Percentiles rank a stretch among this genome's conserved stretches.
Evolutionary conservation across 257 asterid genomes (phyloP).

Genomic region (Datura wrightii): DNA sequence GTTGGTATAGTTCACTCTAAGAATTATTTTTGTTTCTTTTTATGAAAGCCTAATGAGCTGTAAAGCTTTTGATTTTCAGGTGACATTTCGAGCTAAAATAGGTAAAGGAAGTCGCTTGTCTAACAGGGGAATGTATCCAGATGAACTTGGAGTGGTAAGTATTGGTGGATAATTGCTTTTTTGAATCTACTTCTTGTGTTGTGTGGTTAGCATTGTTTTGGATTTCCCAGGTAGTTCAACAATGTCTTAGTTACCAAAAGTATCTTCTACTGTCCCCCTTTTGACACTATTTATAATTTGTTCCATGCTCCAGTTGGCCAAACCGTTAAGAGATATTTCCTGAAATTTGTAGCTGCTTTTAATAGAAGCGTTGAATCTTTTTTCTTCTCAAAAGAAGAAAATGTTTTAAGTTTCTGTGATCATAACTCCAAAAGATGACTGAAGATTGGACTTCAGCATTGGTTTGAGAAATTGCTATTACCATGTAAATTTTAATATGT

Average conservation of each 20-base stretch:
- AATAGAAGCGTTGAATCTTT: neutral
- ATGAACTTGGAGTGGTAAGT: conserved; percentile 92
- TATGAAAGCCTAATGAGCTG: conserved; percentile 16
- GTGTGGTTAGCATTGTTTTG: neutral
- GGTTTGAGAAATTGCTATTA: conserved; percentile 1
- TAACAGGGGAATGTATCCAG: conserved; percentile 79
- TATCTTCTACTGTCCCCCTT: conserved; percentile 5
- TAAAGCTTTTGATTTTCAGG: conserved; percentile 50
- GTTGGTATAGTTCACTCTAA: conserved; percentile 43
- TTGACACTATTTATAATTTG: neutral
- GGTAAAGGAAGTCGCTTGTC: conserved; percentile 70
- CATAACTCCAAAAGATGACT: conserved; percentile 4
- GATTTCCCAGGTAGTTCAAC: conserved; percentile 4
- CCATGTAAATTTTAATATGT: neutral
- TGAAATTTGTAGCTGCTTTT: neutral
- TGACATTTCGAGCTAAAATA: conserved; percentile 88
- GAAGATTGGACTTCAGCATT: neutral
- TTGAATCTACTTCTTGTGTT: neutral
- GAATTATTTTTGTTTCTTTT: conserved; percentile 21
- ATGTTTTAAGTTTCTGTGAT: neutral
- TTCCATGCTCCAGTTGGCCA: conserved; percentile 12
- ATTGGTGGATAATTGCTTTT: neutral
- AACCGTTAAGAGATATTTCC: neutral
- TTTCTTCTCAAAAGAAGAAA: neutral
- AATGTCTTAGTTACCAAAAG: neutral